Evolutionary conservation across 176 grass and related monocot species (phyloP).

Genomic region (Rhynchospora breviuscula): DNA sequence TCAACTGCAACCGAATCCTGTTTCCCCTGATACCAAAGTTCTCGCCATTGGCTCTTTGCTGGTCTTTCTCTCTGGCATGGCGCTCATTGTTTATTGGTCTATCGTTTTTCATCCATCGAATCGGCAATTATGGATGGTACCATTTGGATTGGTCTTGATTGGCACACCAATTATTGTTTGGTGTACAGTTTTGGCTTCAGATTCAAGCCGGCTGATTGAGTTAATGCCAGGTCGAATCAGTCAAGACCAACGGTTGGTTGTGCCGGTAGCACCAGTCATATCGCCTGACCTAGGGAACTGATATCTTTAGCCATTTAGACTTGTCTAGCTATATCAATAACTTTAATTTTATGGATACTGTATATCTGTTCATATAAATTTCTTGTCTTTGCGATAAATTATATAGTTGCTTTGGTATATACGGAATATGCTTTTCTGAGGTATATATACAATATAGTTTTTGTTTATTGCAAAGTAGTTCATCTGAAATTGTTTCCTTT

Average conservation of each 20-base stretch:
- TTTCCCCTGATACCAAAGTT: not conserved
- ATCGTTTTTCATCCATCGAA: conserved; percentile 54
- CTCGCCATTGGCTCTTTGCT: conserved; percentile 7
- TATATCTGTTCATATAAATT: conserved; percentile 5
- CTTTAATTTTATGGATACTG: not conserved
- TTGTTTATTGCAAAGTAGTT: not conserved
- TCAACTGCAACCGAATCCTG: not conserved
- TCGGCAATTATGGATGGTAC: conserved; percentile 84
- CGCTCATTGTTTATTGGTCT: conserved; percentile 54
- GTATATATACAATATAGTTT: not conserved
- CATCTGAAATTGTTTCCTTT: not conserved
- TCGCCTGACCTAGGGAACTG: conserved; percentile 33
- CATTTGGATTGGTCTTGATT: conserved; percentile 54
- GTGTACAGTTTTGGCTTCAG: conserved; percentile 41
- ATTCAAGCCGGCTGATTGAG: not conserved
- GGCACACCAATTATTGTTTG: conserved; percentile 54
- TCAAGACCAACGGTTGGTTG: not conserved
- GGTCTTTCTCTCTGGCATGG: conserved; percentile 26
- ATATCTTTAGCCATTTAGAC: not conserved
- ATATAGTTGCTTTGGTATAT: not conserved
- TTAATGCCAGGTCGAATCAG: not conserved
- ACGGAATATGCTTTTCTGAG: not conserved
- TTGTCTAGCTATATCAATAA: not conserved
- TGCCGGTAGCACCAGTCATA: not conserved
- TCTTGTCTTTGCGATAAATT: not conserved